Evolutionary conservation across 2,329 filamentous ascomycete species (phyloP), one percentile per base, ranked within the genome.

Genomic region (Microdochium bolleyi): DNA sequence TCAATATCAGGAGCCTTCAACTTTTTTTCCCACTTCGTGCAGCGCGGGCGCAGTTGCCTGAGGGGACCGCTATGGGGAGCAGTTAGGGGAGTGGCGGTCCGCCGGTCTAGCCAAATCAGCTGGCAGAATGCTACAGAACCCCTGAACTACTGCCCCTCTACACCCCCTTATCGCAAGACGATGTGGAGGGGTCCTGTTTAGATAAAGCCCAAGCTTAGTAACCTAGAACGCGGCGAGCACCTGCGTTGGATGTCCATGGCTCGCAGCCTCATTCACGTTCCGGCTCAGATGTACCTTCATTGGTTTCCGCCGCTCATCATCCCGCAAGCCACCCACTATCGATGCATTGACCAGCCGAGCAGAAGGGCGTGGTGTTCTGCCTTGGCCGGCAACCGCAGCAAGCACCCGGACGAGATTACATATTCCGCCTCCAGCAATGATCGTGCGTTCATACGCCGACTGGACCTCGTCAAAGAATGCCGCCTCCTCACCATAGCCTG

Each of bases 1-100:
- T 19, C 41, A 46, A 46, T 46, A 46, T 46, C 41, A 46, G 41
- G 41, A 46, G 41, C 41, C 41, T 46, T 46, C 41, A 46, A 50
- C 49, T 50, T 34, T 50, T 50, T 50, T 50, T 37, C 27, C 30
- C 24, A 7, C 22, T 25, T 19, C 9, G 30, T n/a, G 11, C n/a
- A 24, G 48, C 27, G 5, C 37, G 16, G 37, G 37, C 19, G 37
- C 37, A 41, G 37, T n/a, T n/a, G 37, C 37, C 37, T 41, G 37
- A n/a, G 37, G 16, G 5, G 37, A n/a, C 16, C 7, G 8, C 48
- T 32, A 30, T 16, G 48, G 24, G n/a, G 48, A 8, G 24, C n/a
- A 10, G 5, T 22, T 19, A 16, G 48, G 24, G 27, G 19, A 21
- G 25, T 10, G 7, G 16, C 34, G 49, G 41, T 19, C 41, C 41